Evolutionary conservation across 2,329 filamentous ascomycete genomes (phyloP).

Genomic region (Coniochaeta ligniaria): DNA sequence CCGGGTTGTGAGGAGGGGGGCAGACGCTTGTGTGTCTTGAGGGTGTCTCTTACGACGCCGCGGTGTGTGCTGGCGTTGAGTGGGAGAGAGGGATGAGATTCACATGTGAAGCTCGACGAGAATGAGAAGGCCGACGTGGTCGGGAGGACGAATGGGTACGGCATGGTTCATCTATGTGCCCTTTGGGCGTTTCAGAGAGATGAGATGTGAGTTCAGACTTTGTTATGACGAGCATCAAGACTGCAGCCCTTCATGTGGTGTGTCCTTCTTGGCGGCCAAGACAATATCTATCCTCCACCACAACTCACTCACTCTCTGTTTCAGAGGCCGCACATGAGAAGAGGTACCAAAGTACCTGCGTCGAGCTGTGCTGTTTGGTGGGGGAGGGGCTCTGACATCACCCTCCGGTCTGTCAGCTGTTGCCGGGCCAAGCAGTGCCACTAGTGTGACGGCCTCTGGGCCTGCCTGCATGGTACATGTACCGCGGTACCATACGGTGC

Average conservation of each 20-base stretch:
- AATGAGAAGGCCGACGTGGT: slow-evolving; percentile 87
- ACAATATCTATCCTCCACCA: not conserved
- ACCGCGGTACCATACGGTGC: too few relatives aligned
- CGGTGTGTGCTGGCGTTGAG: slow-evolving; percentile 76
- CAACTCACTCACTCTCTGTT: not conserved
- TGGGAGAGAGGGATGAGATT: slow-evolving; percentile 83
- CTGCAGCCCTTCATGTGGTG: not conserved
- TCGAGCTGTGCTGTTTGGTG: not conserved
- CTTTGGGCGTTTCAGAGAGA: not conserved
- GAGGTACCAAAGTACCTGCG: not conserved
- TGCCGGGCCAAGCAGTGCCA: too few relatives aligned
- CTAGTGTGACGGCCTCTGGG: too few relatives aligned
- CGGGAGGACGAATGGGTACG: slow-evolving; percentile 79
- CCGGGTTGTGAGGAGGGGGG: slow-evolving; percentile 61
- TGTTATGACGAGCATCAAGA: not conserved
- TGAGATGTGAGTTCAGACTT: not conserved
- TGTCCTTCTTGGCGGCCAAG: not conserved
- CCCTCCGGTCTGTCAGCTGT: not conserved
- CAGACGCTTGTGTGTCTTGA: slow-evolving; percentile 90
- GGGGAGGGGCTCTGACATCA: slow-evolving; percentile 6
- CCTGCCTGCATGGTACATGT: slow-evolving; percentile 1
- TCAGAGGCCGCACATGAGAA: not conserved
- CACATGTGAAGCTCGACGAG: slow-evolving; percentile 66
- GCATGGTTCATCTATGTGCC: slow-evolving; percentile 50
- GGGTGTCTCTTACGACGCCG: slow-evolving; percentile 69